Conservation (phyloP, 192 early-diverging fungal species). For the Podila clonocystis region DNA sequence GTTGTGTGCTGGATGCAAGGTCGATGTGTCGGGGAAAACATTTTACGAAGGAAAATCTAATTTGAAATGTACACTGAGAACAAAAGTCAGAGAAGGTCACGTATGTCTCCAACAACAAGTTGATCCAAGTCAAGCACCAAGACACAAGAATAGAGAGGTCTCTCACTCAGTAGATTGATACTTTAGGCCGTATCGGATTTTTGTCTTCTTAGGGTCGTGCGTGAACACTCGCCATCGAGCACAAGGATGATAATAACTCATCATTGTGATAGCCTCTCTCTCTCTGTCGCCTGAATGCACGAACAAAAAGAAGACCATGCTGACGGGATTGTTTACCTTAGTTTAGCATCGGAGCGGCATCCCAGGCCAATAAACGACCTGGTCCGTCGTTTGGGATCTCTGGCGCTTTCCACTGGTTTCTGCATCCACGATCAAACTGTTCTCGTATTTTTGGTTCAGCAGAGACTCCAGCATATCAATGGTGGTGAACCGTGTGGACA, state of each 20-base stretch:
- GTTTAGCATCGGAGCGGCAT: conserved; percentile 38
- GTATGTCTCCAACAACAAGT: not conserved
- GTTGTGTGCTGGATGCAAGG: too few species aligned
- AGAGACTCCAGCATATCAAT: conserved; percentile 20
- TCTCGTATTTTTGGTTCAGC: conserved; percentile 27
- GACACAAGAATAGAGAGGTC: not conserved
- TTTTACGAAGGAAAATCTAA: too few species aligned
- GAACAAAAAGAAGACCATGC: not conserved
- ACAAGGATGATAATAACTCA: conserved; percentile 48
- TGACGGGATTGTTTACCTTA: not conserved
- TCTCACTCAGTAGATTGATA: conserved; percentile 40
- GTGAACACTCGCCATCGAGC: conserved; percentile 9
- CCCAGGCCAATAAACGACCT: conserved; percentile 39
- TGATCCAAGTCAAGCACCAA: not conserved
- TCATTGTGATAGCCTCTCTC: conserved; percentile 34
- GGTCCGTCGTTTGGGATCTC: not conserved
- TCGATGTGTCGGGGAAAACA: too few species aligned
- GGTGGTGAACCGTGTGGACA: not conserved
- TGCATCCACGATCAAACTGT: conserved; percentile 9
- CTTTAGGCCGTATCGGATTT: conserved; percentile 31
- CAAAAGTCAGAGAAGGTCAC: too few species aligned
- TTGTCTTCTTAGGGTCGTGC: conserved; percentile 20
- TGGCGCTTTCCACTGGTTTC: not conserved
- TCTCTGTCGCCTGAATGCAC: not conserved
- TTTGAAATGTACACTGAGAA: too few species aligned